Base-by-base conservation (phyloP, 2,329 filamentous ascomycete genomes). In the Aureobasidium zeae region DNA sequence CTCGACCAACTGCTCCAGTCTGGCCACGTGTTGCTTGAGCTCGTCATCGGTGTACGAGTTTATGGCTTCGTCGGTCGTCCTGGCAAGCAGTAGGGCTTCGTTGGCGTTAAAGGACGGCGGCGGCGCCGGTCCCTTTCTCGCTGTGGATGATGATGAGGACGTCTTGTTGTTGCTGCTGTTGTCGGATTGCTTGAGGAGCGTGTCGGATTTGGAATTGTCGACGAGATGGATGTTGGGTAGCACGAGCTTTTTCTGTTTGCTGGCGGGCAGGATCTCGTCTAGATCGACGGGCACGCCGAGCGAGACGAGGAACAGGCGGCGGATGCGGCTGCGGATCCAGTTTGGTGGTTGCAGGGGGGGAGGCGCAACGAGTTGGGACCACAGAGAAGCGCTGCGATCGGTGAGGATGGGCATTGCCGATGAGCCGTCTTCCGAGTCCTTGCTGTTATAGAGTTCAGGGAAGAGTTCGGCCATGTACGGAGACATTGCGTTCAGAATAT, bases 161-260 rank as follows among this genome's bases (percentile, higher is more conserved):
- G n/a, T n/a, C n/a, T n/a, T n/a, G 15, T 36, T 36, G 15, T 48
- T 49, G 36, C 51, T 55, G 16, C 34, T 66, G 35, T 54, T 37
- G 21, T 34, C 35, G 24, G 30, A 32, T 31, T 46, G 47, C 50
- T 54, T 20, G 44, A 44, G 15, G 15, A 32, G 31, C 4, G 9
- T 20, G 10, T 35, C 31, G 11, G 21, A 25, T 20, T 61, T 42
- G 54, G 60, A 46, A 13, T 54, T 51, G 2, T 67, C 19, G 45
- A 45, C 34, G 28, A 61, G 49, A 48, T 62, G 55, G 52, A 91
- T 80, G 5, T 88, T 94, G 0, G 91, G 91, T 1, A 98, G 74
- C 4, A 98, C 76, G 13, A 98, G 79, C 61, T 96, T 96, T 73
- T 96, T 96, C 62, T 98, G 91, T 64, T 96, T 96, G 10, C 86